Evolutionary conservation across 139 green algal genomes (phyloP), one percentile per base, ranked within the genome.

Genomic region (Coccomyxa sp.): DNA sequence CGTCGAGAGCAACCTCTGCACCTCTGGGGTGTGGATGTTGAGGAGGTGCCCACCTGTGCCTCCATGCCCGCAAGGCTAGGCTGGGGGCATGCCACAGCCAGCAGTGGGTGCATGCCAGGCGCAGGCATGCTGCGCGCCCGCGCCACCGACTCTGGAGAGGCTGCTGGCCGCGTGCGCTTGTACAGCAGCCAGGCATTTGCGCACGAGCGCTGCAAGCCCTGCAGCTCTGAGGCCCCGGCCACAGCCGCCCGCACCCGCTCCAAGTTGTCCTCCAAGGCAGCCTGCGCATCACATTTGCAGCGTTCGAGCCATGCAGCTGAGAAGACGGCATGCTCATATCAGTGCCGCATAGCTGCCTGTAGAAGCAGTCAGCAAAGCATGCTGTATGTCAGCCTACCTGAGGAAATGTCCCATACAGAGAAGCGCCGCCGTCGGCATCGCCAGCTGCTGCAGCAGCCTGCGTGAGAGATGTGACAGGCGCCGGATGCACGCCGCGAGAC

Each of bases 141-240:
- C 79, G 85, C 87, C 17, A 93, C 89, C 77, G 86, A 93, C 89
- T 98, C 94, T 18, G 86, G 21, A 58, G 86, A 90, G 30, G 97
- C 91, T 0, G 89, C 78, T 10, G 94, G 95, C 18, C 97, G 89
- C 3, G 96, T 99, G 71, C 92, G 94, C 45, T 91, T 81, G 90
- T 99, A 99, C 71, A 98, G 90, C 32, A 81, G 81, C 82, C 94
- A 97, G 0, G 94, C 97, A 80, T 98, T 98, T 15, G 59, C 84
- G 30, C 92, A 77, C 13, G 88, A 84, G 13, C 80, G 84, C 21
- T 84, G 25, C 79, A 91, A 83, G 13, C 79, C 77, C 27, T 82
- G 59, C 78, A 96, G 82, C 38, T 95, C 91, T n/a, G 86, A 81
- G 13, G 77, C 81, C 17, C 82, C 58, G 0, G 59, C 81, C 30